Base-by-base conservation (phyloP, 2,329 filamentous ascomycete genomes). In the Hypocrella siamensis region DNA sequence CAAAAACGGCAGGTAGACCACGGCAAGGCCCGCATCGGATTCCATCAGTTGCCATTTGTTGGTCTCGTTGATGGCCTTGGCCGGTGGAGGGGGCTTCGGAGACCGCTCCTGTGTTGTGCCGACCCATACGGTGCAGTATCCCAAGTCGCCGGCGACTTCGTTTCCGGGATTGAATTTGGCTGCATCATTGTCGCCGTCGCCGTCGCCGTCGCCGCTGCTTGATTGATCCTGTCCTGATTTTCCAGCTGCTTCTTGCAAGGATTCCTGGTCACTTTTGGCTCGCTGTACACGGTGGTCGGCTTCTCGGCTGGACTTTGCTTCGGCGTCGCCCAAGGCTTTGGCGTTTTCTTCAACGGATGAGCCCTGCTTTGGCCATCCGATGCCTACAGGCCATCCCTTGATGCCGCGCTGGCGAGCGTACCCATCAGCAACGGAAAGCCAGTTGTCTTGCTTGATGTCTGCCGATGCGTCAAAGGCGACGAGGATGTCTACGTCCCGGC, bases 51-150 rank as follows among this genome's bases (percentile, higher is more conserved):
- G 65, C 65, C 79, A 82, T 3, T 78, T 62, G 27, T 68, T 70
- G 27, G 72, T 65, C 35, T 81, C 70, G 31, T 73, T 66, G 11
- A 79, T 57, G 16, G 63, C 62, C 38, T 64, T 64, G 26, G 60
- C 57, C 3, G 57, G 56, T 19, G 61, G 67, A 14, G 60, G 64
- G 17, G 76, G 64, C 7, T 66, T 53, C 2, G 63, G 56, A 3
- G 63, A 65, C 5, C 75, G 74, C 49, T 93, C 83, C 44, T 83
- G 67, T 3, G 71, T 92, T 1, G 72, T 80, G 21, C 90, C 90
- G 6, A 94, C 79, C 90, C 90, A 98, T 36, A 96, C 72, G 15
- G 86, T 96, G 58, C 90, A 96, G 59, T 88, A 90, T 5, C 80
- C 79, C 0, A 98, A 63, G 22, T 85, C 75, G n/a, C 61, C 61